Base-by-base conservation (phyloP, 352 stramenopile species). In the Albugo candida region DNA sequence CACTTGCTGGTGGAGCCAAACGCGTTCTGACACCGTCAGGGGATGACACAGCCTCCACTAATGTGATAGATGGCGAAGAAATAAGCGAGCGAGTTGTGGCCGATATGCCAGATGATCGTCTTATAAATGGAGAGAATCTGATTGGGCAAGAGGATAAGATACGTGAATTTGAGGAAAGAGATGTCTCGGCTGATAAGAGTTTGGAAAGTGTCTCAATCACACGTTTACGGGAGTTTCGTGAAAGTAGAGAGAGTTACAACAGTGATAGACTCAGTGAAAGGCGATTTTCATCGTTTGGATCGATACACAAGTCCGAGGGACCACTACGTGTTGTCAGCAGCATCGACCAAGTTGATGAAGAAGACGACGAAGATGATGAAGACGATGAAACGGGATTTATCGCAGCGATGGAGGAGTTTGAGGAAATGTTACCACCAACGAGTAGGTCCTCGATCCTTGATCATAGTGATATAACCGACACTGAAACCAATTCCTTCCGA, bases 11-110 rank as follows among this genome's bases (percentile, higher is more conserved):
- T 11, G 73, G 70, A 1, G 69, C 73, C 8, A 59, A 81, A 47
- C 61, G 73, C 41, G 58, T 86, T 21, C 39, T 73, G 49, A 82
- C 69, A 19, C 73, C 73, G 2, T 70, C 54, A 54, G 70, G 13
- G 42, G 48, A 34, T 46, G 52, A 1, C 49, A 49, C 20, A 53
- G 39, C 18, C 46, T 41, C 11, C 43, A 36, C 19, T 13, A 16
- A 44, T 20, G 11, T 14, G 31, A 14, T n/a, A 14, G n/a, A 20
- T 41, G 2, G 13, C 36, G 4, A 17, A 13, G 12, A 14, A 36
- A 48, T 10, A 41, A 17, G 35, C 36, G 16, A 6, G 18, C 17
- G 38, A 35, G 11, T 48, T 18, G 3, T 8, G 41, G 20, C 13
- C 19, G 4, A 37, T 27, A 14, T 17, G 21, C 19, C 36, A 18